phyloP scores from a whole-genome alignment of 805 yeast genomes.

The Danielia reshetovae region DNA sequence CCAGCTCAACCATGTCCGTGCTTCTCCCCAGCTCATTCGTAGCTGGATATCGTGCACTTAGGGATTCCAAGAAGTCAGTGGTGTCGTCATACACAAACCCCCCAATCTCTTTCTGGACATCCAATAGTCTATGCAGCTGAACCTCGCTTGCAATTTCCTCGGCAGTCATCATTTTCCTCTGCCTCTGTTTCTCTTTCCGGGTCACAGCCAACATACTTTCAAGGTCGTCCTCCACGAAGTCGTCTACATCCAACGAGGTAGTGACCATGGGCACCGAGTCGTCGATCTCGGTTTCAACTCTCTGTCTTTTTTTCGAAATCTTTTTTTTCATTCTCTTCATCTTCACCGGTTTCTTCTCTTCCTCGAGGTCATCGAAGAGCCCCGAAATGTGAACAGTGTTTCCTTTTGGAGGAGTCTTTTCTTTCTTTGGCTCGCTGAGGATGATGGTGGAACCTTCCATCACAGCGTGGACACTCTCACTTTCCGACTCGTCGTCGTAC shows the following conservation, averaged over 20 bases:
- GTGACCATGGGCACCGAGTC: constrained; percentile 25
- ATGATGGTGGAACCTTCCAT: constrained; percentile 4
- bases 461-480: not conserved
- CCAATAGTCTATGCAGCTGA: constrained; percentile 17
- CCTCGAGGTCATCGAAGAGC: constrained; percentile 6
- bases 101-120: constrained; percentile 12
- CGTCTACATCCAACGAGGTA: constrained; percentile 18
- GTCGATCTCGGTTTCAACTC: constrained; percentile 25
- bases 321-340: constrained; percentile 29
- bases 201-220: constrained; percentile 28
- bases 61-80: constrained; percentile 32
- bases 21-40: no score
- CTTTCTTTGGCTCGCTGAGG: not conserved
- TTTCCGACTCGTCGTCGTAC: constrained; percentile 10
- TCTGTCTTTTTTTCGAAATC: constrained; percentile 7
- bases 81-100: constrained; percentile 33
- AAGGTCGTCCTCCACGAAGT: constrained; percentile 29
- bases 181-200: constrained; percentile 24
- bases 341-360: constrained; percentile 26
- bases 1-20: no score
- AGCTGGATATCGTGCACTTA: constrained; percentile 10
- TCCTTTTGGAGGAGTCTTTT: not conserved
- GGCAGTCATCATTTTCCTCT: constrained; percentile 25
- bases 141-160: constrained; percentile 39
- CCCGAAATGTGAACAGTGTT: not conserved